Evolutionary conservation across 306 rosid genomes (phyloP).

Genomic region (Fragaria vesca): DNA sequence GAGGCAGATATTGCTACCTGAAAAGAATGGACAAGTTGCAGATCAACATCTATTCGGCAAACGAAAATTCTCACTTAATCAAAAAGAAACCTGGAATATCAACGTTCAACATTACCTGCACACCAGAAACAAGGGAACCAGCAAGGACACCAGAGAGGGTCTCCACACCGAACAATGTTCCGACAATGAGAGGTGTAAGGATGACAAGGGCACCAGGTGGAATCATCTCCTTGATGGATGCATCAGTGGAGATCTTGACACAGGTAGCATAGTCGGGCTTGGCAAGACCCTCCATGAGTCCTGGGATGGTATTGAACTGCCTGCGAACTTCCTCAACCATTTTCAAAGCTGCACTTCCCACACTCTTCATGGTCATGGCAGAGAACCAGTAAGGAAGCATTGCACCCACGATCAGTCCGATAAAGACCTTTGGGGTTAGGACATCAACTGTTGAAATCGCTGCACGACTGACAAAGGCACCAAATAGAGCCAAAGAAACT

Average conservation of each 20-base stretch:
- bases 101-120: constrained; percentile 47
- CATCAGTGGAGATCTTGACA: constrained; percentile 79
- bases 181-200: constrained; percentile 82
- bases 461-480: constrained; percentile 76
- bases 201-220: constrained; percentile 86
- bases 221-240: constrained; percentile 87
- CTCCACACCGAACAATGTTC: constrained; percentile 67
- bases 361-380: constrained; percentile 91
- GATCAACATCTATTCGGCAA: not conserved
- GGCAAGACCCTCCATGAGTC: constrained; percentile 65
- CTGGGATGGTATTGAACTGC: constrained; percentile 76
- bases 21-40: not conserved
- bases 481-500: constrained; percentile 73
- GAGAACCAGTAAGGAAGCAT: constrained; percentile 95
- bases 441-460: constrained; percentile 70
- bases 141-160: constrained; percentile 78
- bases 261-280: constrained; percentile 84
- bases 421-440: constrained; percentile 81
- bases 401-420: constrained; percentile 71
- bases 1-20: constrained; percentile 76
- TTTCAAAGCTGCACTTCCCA: constrained; percentile 82
- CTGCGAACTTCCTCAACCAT: constrained; percentile 92
- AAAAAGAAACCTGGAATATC: not conserved
- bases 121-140: constrained; percentile 78
- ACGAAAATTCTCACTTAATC: not conserved